A percentile compares a stretch with the other conserved stretches of the same genome.
phyloP scores from a whole-genome alignment of 2,329 filamentous ascomycete species.

The Epicoccum nigrum region DNA sequence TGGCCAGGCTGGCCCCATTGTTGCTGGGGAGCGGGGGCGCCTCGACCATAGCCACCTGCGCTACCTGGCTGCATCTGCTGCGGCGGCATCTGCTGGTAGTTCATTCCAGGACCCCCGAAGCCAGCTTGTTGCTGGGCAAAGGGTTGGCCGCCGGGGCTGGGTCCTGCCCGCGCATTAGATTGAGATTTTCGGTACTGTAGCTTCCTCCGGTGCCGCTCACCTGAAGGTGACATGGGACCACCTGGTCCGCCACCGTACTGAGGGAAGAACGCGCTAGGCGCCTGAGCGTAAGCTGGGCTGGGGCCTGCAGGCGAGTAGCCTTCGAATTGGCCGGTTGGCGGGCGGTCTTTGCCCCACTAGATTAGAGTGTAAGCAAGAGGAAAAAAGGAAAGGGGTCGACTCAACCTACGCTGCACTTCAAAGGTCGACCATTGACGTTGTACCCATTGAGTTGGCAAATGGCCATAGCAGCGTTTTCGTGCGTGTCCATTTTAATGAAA shows the following conservation, averaged over 20 bases:
- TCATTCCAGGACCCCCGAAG: conserved; percentile 66
- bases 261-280: conserved; percentile 84
- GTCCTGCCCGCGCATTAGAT: conserved; percentile 54
- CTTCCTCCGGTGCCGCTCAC: conserved; percentile 49
- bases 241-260: conserved; percentile 79
- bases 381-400: conserved; percentile 23
- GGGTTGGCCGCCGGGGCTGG: conserved; percentile 66
- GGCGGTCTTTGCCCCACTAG: conserved; percentile 99
- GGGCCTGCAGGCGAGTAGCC: conserved; percentile 80
- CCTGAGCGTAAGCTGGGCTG: conserved; percentile 77
- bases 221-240: conserved; percentile 65
- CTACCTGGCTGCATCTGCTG: conserved; percentile 61
- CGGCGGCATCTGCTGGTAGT: conserved; percentile 48
- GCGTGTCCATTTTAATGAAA: conserved; percentile 98
- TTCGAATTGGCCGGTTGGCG: conserved; percentile 81
- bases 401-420: conserved; percentile 95
- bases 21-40: conserved; percentile 61
- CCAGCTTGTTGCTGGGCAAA: conserved; percentile 61
- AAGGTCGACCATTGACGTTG: conserved; percentile 92
- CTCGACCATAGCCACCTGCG: conserved; percentile 84
- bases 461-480: conserved; percentile 97
- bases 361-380: conserved; percentile 39
- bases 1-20: conserved; percentile 60
- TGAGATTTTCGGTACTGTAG: conserved; percentile 44
- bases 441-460: conserved; percentile 98